phyloP scores from a whole-genome alignment of 179 eudicot species.

The Pouteria campechiana region DNA sequence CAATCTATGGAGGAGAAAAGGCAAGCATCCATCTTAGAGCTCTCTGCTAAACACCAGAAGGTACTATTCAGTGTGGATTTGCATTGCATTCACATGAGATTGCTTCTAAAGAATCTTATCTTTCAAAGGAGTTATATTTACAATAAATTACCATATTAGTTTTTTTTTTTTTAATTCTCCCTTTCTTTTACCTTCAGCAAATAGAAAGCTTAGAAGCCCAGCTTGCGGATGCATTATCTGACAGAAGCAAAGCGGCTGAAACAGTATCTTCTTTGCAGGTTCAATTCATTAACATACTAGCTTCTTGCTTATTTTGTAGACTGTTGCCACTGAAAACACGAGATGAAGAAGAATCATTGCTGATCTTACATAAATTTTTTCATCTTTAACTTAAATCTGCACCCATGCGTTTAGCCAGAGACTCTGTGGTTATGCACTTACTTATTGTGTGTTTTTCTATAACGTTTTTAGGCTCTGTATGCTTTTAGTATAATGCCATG shows the following conservation, averaged over 20 bases:
- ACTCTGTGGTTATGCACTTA: background rate
- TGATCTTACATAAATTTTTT: background rate
- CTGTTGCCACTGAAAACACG: too few relatives aligned
- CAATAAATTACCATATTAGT: background rate
- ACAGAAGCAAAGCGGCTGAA: constrained; percentile 78
- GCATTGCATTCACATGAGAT: too few relatives aligned
- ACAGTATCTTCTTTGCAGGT: constrained; percentile 87
- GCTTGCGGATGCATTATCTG: constrained; percentile 68
- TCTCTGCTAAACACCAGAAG: constrained; percentile 85
- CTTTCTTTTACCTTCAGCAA: too few relatives aligned
- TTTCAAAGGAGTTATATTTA: too few relatives aligned
- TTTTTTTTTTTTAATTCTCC: constrained; percentile 18
- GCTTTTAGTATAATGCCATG: too few relatives aligned
- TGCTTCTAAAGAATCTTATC: too few relatives aligned
- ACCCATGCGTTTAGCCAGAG: background rate
- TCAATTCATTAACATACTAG: too few relatives aligned
- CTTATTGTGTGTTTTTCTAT: too few relatives aligned
- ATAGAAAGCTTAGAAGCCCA: constrained; percentile 79
- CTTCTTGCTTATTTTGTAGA: background rate
- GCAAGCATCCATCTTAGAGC: constrained; percentile 61
- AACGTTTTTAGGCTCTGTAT: too few relatives aligned
- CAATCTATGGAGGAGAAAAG: constrained; percentile 80
- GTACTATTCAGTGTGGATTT: constrained; percentile 24
- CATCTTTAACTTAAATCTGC: background rate
- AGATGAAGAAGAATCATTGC: too few relatives aligned